These are phyloP conservation scores for Coniochaeta pulveracea DNA, from an alignment of 2,329 filamentous ascomycete genomes.

Conservation along the genomic window DNA sequence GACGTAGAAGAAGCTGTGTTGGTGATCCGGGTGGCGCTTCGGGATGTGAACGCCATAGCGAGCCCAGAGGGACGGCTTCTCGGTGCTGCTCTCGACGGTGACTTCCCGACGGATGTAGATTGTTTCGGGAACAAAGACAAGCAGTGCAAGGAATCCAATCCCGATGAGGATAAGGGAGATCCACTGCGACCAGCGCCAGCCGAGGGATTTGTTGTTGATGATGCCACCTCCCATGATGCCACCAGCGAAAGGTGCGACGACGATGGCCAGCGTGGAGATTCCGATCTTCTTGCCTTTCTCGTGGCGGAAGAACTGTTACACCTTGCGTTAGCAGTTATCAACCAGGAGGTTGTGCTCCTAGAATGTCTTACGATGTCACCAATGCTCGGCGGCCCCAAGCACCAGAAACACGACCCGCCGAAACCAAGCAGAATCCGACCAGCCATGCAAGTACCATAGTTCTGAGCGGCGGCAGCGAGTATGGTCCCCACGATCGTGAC, in stretches of 20 bases:
- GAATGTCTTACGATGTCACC: not conserved
- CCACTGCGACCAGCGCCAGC: slow-evolving; percentile 2
- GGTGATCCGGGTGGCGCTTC: slow-evolving; percentile 3
- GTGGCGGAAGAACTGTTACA: slow-evolving; percentile 7
- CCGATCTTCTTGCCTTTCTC: slow-evolving; percentile 7
- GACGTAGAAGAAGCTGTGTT: slow-evolving; percentile 5
- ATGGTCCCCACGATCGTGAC: slow-evolving; percentile 5
- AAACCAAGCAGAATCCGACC: slow-evolving; percentile 1
- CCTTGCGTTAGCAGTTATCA: too few species aligned
- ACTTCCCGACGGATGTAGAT: not conserved
- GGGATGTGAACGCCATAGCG: slow-evolving; percentile 6
- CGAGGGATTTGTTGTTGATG: slow-evolving; percentile 4
- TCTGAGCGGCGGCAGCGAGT: slow-evolving; percentile 2
- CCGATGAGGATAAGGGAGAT: slow-evolving; percentile 2
- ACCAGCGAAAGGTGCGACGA: slow-evolving; percentile 6
- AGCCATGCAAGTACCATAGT: slow-evolving; percentile 4
- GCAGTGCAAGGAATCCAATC: not conserved
- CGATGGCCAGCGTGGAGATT: slow-evolving; percentile 5
- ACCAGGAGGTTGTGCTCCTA: too few species aligned
- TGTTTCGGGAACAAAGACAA: not conserved
- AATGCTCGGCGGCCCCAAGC: not conserved
- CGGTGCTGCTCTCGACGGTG: not conserved
- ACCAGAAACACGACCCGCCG: slow-evolving; percentile 1
- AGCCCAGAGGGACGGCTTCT: slow-evolving; percentile 4
- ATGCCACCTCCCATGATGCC: slow-evolving; percentile 6